These are phyloP conservation scores for Thuidium tamariscinum DNA, from an alignment of 225 moss, liverwort and hornwort species.

Conservation along the genomic window DNA sequence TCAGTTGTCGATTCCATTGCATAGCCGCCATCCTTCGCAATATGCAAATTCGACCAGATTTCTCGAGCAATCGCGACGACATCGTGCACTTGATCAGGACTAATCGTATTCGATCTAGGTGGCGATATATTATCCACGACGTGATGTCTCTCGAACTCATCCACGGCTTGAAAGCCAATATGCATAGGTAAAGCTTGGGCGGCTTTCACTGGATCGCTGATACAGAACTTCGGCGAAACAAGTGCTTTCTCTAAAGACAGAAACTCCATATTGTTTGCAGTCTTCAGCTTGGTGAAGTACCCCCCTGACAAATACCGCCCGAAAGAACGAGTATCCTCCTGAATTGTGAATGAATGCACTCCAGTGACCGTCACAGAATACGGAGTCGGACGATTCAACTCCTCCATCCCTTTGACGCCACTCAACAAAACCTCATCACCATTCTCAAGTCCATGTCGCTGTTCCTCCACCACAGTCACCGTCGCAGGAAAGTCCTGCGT, in stretches of 20 bases:
- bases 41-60: slow-evolving; percentile 64
- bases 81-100: slow-evolving; percentile 53
- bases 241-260: slow-evolving; percentile 61
- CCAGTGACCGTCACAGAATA: slow-evolving; percentile 73
- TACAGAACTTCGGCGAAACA: slow-evolving; percentile 55
- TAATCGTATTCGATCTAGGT: slow-evolving; percentile 16
- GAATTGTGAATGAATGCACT: slow-evolving; percentile 78
- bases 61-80: slow-evolving; percentile 62
- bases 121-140: slow-evolving; percentile 21
- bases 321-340: slow-evolving; percentile 66
- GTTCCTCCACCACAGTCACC: slow-evolving; percentile 91
- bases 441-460: slow-evolving; percentile 81
- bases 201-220: slow-evolving; percentile 68
- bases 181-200: slow-evolving; percentile 52
- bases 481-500: slow-evolving; percentile 98
- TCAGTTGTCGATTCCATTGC: slow-evolving; percentile 66
- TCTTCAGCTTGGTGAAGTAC: slow-evolving; percentile 82
- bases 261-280: slow-evolving; percentile 45
- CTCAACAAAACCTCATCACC: slow-evolving; percentile 83
- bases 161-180: slow-evolving; percentile 81
- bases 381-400: slow-evolving; percentile 57
- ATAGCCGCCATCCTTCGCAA: slow-evolving; percentile 47
- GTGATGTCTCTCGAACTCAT: slow-evolving; percentile 72
- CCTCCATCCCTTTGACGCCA: slow-evolving; percentile 84
- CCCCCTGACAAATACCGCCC: slow-evolving; percentile 80